phyloP scores from a whole-genome alignment of 495 filamentous ascomycete genomes.

The Trypethelium eluteriae region DNA sequence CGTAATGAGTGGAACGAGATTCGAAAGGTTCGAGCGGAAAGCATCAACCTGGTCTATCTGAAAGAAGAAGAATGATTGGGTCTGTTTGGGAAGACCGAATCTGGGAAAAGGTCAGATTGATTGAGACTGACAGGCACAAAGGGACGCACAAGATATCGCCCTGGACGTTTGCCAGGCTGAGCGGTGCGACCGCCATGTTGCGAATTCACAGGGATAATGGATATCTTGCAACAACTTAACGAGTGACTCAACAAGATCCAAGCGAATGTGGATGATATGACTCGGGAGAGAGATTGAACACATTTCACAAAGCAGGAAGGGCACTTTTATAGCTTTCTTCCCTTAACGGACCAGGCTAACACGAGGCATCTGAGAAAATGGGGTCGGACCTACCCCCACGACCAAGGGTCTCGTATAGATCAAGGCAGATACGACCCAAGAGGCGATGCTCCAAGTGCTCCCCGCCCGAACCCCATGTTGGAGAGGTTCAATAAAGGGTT shows the following conservation, averaged over 20 bases:
- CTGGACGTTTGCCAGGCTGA: constrained; percentile 14
- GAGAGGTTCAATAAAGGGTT: not conserved
- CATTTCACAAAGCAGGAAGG: not conserved
- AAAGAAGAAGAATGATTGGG: constrained; percentile 17
- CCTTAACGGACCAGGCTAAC: not conserved
- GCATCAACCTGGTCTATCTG: constrained; percentile 8
- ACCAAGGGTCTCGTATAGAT: not conserved
- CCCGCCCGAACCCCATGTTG: not conserved
- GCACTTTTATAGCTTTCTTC: not conserved
- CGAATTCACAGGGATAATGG: not conserved
- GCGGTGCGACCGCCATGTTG: constrained; percentile 3
- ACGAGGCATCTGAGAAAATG: not conserved
- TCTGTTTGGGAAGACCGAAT: constrained; percentile 15
- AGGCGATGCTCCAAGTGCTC: not conserved
- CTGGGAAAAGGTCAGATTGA: not conserved
- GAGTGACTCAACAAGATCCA: not conserved
- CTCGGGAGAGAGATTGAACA: not conserved
- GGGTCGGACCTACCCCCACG: not conserved
- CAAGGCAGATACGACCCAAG: not conserved
- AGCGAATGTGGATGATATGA: not conserved
- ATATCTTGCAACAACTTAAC: not conserved
- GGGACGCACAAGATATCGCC: constrained; percentile 14
- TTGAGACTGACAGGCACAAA: not conserved
- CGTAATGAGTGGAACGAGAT: constrained; percentile 19
- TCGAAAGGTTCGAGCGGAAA: constrained; percentile 12